These are phyloP conservation scores for Cryptosporidium sp. DNA, from an alignment of 169 alveolate species.

Conservation along the genomic window DNA sequence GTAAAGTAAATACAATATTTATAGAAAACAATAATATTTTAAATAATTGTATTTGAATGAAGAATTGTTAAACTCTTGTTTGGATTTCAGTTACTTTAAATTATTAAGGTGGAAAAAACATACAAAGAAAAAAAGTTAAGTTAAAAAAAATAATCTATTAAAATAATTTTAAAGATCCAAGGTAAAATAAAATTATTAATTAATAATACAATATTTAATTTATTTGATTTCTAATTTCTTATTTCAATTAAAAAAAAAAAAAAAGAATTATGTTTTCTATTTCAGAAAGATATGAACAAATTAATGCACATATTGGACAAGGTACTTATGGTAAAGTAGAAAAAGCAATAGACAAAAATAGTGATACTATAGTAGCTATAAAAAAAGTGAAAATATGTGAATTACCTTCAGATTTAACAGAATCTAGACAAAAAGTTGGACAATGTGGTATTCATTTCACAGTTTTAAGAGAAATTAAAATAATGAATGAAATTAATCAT, in stretches of 20 bases:
- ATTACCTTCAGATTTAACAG: conserved; percentile 23
- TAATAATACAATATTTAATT: background rate
- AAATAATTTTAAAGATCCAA: background rate
- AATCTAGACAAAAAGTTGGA: conserved; percentile 79
- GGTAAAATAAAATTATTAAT: background rate
- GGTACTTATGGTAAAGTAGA: conserved; percentile 97
- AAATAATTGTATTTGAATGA: background rate
- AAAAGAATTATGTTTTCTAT: conserved; percentile 3
- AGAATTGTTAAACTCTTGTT: too few relatives aligned
- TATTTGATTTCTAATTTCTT: too few relatives aligned
- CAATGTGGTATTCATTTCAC: conserved; percentile 92
- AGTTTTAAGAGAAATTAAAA: conserved; percentile 92
- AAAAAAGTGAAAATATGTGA: conserved; percentile 89
- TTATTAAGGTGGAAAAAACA: too few relatives aligned
- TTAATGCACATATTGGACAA: conserved; percentile 92
- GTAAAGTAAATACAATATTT: too few relatives aligned
- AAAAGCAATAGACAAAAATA: conserved; percentile 90
- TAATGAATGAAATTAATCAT: conserved; percentile 90
- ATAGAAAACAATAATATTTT: too few relatives aligned
- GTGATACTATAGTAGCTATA: conserved; percentile 90
- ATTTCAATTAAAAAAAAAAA: background rate
- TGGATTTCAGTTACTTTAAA: too few relatives aligned
- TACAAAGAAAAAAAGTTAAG: too few relatives aligned
- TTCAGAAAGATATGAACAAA: conserved; percentile 78
- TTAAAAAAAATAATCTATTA: too few relatives aligned